Conservation (phyloP, 2,329 filamentous ascomycete species). For the Microdochium paspali region DNA sequence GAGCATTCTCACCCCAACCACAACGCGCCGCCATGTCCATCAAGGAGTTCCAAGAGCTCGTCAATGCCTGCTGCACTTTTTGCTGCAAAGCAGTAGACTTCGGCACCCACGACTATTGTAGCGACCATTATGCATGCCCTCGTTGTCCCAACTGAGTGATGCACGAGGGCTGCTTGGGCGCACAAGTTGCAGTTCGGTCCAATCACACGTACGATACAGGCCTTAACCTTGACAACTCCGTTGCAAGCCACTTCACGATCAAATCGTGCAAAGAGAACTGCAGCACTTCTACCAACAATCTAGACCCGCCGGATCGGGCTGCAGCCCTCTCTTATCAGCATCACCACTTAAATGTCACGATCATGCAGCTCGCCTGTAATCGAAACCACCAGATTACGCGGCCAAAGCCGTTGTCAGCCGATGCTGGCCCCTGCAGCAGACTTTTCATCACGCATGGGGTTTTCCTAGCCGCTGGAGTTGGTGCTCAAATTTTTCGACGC, state of each 20-base stretch:
- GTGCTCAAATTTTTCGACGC: too few relatives aligned
- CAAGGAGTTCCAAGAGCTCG: conserved; percentile 31
- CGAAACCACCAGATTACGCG: neutral
- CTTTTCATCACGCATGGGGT: too few relatives aligned
- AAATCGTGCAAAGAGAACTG: neutral
- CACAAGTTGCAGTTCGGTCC: neutral
- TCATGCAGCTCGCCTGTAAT: neutral
- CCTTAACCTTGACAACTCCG: neutral
- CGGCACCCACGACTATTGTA: conserved; percentile 41
- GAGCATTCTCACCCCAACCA: neutral
- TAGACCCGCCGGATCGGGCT: neutral
- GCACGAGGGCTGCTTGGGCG: neutral
- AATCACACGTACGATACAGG: neutral
- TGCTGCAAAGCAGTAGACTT: conserved; percentile 41
- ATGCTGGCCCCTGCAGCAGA: too few relatives aligned
- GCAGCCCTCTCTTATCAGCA: neutral
- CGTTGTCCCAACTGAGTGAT: conserved; percentile 24
- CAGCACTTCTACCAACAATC: neutral
- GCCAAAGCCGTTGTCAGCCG: neutral
- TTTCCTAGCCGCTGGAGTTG: too few relatives aligned
- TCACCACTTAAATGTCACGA: neutral
- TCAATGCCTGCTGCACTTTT: conserved; percentile 40
- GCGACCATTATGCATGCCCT: conserved; percentile 29
- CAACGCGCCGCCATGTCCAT: conserved; percentile 27
- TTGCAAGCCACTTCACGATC: neutral